Conservation (phyloP, 2,329 filamentous ascomycete genomes). For the Aspergillus transmontanensis region DNA sequence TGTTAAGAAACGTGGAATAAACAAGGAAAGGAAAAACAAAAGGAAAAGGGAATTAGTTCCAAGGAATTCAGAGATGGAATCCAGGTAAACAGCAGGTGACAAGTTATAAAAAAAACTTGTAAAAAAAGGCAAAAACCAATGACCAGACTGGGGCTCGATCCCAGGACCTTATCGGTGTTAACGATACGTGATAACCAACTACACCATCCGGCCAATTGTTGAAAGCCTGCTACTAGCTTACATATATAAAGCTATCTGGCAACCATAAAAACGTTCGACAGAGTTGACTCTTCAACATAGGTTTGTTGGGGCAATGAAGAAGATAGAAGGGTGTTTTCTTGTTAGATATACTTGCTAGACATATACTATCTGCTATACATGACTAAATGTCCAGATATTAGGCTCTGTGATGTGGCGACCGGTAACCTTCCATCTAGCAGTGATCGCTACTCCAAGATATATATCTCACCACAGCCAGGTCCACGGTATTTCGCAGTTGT, state of each 20-base stretch:
- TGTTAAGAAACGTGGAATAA: background rate
- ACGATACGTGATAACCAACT: slow-evolving; percentile 26
- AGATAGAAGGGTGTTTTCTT: background rate
- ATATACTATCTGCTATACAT: background rate
- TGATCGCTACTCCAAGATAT: background rate
- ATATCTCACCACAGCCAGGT: background rate
- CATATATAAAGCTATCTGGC: rapidly evolving
- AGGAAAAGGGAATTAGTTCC: too few relatives aligned
- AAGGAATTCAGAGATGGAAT: too few relatives aligned
- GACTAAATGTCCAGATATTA: background rate
- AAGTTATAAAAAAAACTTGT: too few relatives aligned
- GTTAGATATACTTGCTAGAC: rapidly evolving
- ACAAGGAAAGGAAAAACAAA: background rate
- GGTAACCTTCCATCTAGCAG: rapidly evolving
- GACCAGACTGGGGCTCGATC: slow-evolving; percentile 7
- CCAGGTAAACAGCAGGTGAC: background rate
- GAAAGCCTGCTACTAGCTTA: rapidly evolving
- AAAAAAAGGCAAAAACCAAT: background rate
- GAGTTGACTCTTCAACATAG: background rate
- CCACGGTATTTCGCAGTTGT: too few relatives aligned
- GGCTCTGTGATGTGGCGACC: background rate
- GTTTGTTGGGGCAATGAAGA: background rate
- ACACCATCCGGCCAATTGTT: slow-evolving; percentile 32
- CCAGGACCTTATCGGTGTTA: slow-evolving; percentile 3
- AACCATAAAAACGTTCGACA: rapidly evolving